Evolutionary conservation across 805 yeast species (phyloP).

Genomic region (Saturnispora quitensis): DNA sequence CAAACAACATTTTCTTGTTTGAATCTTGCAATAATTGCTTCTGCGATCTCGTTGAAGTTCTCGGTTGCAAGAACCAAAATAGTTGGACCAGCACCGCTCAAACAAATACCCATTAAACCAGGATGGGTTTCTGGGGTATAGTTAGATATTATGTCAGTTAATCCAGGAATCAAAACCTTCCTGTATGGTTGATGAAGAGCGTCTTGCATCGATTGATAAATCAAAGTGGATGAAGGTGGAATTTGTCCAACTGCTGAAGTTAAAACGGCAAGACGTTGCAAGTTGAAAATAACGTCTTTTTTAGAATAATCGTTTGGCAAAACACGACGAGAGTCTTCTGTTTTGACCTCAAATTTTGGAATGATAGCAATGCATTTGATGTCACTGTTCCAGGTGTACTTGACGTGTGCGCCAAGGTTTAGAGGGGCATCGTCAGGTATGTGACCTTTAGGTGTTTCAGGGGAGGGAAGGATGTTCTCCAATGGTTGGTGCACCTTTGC

Average conservation of each 20-base stretch:
- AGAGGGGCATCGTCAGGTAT: conserved; percentile 77
- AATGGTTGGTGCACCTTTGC: conserved; percentile 76
- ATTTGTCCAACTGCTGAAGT: conserved; percentile 80
- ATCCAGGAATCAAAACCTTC: conserved; percentile 83
- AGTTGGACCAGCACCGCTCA: conserved; percentile 98
- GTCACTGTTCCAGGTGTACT: conserved; percentile 72
- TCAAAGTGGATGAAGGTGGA: conserved; percentile 73
- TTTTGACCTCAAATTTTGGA: conserved; percentile 90
- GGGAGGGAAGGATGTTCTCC: conserved; percentile 63
- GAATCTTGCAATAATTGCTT: conserved; percentile 63
- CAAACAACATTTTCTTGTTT: conserved; percentile 57
- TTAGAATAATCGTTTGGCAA: conserved; percentile 73
- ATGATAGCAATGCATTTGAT: conserved; percentile 86
- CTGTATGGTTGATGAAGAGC: conserved; percentile 96
- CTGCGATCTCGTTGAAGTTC: conserved; percentile 76
- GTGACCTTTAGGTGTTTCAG: conserved; percentile 35
- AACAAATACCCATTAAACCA: conserved; percentile 87
- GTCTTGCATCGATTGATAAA: conserved; percentile 95
- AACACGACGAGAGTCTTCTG: conserved; percentile 86
- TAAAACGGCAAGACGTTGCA: conserved; percentile 86
- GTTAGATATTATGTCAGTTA: conserved; percentile 65
- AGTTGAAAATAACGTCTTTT: conserved; percentile 79
- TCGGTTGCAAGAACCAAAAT: conserved; percentile 87
- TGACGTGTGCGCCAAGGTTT: conserved; percentile 80
- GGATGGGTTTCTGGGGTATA: conserved; percentile 77